These are phyloP conservation scores for Zoysia japonica DNA, from an alignment of 176 grass and related monocot species.

Conservation along the genomic window DNA sequence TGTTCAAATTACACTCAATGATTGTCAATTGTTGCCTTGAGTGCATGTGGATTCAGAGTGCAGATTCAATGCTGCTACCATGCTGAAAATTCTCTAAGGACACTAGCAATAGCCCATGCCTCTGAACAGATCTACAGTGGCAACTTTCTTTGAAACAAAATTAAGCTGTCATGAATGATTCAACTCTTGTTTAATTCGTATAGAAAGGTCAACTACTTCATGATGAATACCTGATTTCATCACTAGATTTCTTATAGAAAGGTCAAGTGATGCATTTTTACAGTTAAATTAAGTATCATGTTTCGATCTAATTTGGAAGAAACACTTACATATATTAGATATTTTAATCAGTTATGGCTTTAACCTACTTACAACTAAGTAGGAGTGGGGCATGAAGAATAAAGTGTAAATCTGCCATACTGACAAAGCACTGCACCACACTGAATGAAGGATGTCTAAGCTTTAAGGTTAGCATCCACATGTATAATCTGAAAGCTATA, in stretches of 20 bases:
- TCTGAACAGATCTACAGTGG: not conserved
- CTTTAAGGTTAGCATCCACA: slow-evolving; percentile 67
- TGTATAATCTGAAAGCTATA: slow-evolving; percentile 49
- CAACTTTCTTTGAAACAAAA: not conserved
- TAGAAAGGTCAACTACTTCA: not conserved
- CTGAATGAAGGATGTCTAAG: slow-evolving; percentile 47
- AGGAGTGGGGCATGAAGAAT: slow-evolving; percentile 50
- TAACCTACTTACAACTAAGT: slow-evolving; percentile 27
- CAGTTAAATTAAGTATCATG: not conserved
- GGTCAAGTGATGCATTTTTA: no score
- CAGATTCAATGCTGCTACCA: slow-evolving; percentile 2
- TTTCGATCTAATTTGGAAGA: slow-evolving; percentile 22
- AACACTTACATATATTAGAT: not conserved
- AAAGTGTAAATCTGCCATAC: slow-evolving; percentile 75
- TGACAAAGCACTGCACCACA: slow-evolving; percentile 59
- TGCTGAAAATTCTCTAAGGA: slow-evolving; percentile 9
- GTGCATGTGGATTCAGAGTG: slow-evolving; percentile 11
- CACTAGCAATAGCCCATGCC: not conserved
- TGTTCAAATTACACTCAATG: slow-evolving; percentile 23
- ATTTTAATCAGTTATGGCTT: slow-evolving; percentile 28
- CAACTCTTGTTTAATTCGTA: slow-evolving; percentile 2
- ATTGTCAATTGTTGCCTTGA: slow-evolving; percentile 10
- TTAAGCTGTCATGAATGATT: not conserved
- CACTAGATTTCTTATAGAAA: not conserved
- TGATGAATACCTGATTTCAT: not conserved